These are phyloP conservation scores for Candida tetrigidarum DNA, from an alignment of 1,139 yeast species.

Conservation along the genomic window DNA sequence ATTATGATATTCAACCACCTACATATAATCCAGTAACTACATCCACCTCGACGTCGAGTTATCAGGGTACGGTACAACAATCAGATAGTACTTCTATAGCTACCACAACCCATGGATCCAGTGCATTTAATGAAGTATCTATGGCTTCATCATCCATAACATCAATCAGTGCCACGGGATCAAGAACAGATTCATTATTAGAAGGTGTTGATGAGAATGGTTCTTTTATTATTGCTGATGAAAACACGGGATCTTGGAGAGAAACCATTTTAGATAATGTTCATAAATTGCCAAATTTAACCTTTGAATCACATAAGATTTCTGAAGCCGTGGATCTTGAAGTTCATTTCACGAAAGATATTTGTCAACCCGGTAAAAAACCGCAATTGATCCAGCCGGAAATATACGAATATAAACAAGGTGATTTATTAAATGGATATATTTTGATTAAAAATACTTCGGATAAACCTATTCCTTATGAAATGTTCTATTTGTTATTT, in stretches of 20 bases:
- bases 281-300: conserved; percentile 37
- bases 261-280: conserved; percentile 45
- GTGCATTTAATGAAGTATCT: conserved; percentile 1
- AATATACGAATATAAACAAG: conserved; percentile 42
- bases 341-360: conserved; percentile 40
- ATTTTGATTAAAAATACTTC: conserved; percentile 33
- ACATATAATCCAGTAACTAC: conserved; percentile 11
- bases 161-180: conserved; percentile 3
- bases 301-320: conserved; percentile 29
- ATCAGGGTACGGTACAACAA: too few species aligned
- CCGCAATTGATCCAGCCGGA: conserved; percentile 40
- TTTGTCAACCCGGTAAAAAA: conserved; percentile 30
- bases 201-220: conserved; percentile 8
- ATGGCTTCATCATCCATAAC: conserved; percentile 5
- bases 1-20: conserved; percentile 15
- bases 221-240: conserved; percentile 30
- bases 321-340: conserved; percentile 33
- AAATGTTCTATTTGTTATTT: conserved; percentile 46
- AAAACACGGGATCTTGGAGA: conserved; percentile 36
- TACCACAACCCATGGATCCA: conserved; percentile 6
- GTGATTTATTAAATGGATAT: conserved; percentile 46
- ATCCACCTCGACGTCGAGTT: conserved; percentile 6
- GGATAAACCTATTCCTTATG: conserved; percentile 34
- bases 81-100: conserved; percentile 8
- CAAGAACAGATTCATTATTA: neutral